Evolutionary conservation across 805 yeast species (phyloP).

Genomic region (Saturnispora silvae): DNA sequence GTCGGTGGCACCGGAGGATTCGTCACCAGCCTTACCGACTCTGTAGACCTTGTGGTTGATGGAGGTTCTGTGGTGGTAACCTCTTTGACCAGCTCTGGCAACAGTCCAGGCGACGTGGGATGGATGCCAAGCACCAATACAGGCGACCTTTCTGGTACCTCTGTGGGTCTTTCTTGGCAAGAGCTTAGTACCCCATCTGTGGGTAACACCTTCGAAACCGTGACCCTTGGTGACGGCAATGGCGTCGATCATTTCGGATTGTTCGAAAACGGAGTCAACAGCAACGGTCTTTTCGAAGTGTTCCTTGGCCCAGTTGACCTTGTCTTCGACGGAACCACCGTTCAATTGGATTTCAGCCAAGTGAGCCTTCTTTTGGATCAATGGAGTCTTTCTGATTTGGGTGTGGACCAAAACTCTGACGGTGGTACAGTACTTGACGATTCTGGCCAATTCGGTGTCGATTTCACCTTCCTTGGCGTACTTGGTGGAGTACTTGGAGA

Average conservation of each 20-base stretch:
- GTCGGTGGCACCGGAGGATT: constrained; percentile 88
- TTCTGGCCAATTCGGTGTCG: constrained; percentile 96
- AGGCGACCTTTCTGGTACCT: constrained; percentile 99
- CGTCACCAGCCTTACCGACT: constrained; percentile 94
- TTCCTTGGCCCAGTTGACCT: constrained; percentile 97
- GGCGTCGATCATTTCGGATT: constrained; percentile 97
- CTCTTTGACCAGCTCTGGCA: constrained; percentile 99
- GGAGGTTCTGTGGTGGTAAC: constrained; percentile 99
- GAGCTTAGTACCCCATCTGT: constrained; percentile 99
- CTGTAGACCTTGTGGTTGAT: constrained; percentile 99
- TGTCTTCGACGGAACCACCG: constrained; percentile 98
- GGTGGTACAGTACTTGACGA: constrained; percentile 94
- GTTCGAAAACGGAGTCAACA: constrained; percentile 93
- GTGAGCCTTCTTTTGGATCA: constrained; percentile 99
- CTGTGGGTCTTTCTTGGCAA: constrained; percentile 99
- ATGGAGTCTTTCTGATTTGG: constrained; percentile 98
- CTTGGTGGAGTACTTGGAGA: constrained; percentile 99
- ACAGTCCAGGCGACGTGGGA: constrained; percentile 99
- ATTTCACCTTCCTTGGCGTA: constrained; percentile 85
- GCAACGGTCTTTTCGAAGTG: constrained; percentile 98
- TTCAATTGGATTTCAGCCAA: constrained; percentile 98
- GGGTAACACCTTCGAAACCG: constrained; percentile 99
- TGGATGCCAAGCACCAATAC: constrained; percentile 99
- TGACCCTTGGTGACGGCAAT: constrained; percentile 99
- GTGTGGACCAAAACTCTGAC: constrained; percentile 99